Base-by-base conservation (phyloP, 2,329 filamentous ascomycete species). In the Thyridium curvatum region DNA sequence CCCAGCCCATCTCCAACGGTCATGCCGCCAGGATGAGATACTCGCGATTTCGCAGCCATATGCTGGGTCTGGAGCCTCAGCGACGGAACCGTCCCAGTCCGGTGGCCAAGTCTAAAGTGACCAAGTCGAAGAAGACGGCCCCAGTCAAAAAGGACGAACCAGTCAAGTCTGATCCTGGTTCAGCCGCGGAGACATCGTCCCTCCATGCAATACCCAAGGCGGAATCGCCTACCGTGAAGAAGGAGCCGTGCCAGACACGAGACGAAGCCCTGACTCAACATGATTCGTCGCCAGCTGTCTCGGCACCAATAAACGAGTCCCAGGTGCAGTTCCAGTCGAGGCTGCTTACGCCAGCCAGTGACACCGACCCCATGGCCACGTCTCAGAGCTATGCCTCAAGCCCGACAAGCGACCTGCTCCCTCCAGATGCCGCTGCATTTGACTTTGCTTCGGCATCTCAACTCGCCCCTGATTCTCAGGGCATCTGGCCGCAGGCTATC, bases 21-120 rank as follows among this genome's bases (percentile, higher is more conserved):
- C 75, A 79, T 54, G 75, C 75, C 21, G 75, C 75, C 26, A 69
- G 75, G 35, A 79, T 79, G 75, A 65, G 75, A 39, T 79, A 70
- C 53, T 71, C 72, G 12, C 67, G 75, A 29, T 77, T 77, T 51
- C 60, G 62, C 18, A 52, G 61, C 9, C 58, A 66, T 10, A 65
- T 78, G 50, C 53, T 68, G 8, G 69, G 69, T 18, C 55, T 65
- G 32, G 65, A 72, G 49, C 66, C 72, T 9, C 64, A 68, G 44
- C 69, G 64, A 4, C 35, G 34, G 6, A 39, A 36, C 16, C 29
- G 38, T 49, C 63, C 65, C 33, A 59, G 60, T 8, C 50, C 48
- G 29, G 59, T 61, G 12, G 50, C 50, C 40, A 74, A 69, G 49
- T 55, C 58, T 26, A 60, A 63, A 32, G 62, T 74, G 21, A 58